Evolutionary conservation across 345 rosid species (phyloP), one percentile per base, ranked within the genome.

Genomic region (Punica granatum): DNA sequence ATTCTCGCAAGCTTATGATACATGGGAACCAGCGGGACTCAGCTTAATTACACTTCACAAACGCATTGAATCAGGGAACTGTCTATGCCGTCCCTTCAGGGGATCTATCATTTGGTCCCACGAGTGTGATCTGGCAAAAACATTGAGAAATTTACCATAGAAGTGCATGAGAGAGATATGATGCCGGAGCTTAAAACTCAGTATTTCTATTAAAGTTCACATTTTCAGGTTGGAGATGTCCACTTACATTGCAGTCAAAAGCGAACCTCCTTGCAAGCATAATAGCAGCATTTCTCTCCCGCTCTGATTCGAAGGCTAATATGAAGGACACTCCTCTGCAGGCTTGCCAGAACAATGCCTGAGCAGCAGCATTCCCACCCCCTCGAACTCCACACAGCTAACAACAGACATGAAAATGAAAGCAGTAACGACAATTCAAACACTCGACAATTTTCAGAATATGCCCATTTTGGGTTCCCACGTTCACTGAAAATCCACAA

Each of bases 361-460:
- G 98, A 37, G 90, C 84, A 4, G 98, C 99, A 0, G 98, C 99
- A 73, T 92, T 95, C 42, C 98, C 99, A 25, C 96, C 98, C 67
- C 99, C 99, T 88, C 99, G 81, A 64, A 95, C 97, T 72, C 99
- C 99, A 69, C 99, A 95, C 21, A 95, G 75, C 99, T 94, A 69
- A 71, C n/a, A n/a, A n/a, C 68, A 61, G 51, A 31, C 26, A 64
- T 8, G 35, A 37, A 67, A 76, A n/a, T 31, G n/a, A 43, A 65
- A 61, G 26, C 64, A 51, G 33, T 65, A 59, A 25, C 12, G 26
- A 34, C 9, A 23, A 35, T 32, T 6, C 53, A 62, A 23, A 25
- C 12, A 46, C 31, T 28, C 10, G 1, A n/a, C 16, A 30, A 28
- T 30, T 26, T 28, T 30, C 33, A 56, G 61, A 56, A 56, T 28